phyloP scores from a whole-genome alignment of 257 asterid species.

The Coffea eugenioides region DNA sequence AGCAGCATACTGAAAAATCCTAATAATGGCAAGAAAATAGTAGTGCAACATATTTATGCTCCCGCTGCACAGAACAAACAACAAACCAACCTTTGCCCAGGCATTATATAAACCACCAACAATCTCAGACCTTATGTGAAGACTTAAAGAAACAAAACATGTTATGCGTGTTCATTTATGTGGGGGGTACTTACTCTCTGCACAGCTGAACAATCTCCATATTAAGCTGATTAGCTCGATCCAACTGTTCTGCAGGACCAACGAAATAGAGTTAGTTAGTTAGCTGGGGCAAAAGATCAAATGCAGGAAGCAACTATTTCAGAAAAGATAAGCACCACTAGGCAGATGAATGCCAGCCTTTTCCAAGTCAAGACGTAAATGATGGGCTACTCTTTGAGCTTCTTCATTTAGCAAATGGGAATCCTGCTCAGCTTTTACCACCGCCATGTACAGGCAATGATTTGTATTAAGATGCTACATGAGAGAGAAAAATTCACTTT shows the following conservation, averaged over 20 bases:
- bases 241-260: conserved; percentile 64
- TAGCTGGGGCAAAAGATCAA: conserved; percentile 1
- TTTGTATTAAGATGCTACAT: conserved; percentile 86
- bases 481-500: conserved; percentile 3
- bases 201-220: conserved; percentile 71
- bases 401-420: conserved; percentile 70
- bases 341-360: conserved; percentile 95
- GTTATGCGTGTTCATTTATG: neutral
- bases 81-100: neutral
- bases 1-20: neutral
- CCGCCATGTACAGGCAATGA: conserved; percentile 67
- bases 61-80: neutral
- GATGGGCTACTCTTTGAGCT: conserved; percentile 70
- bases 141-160: neutral
- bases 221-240: conserved; percentile 62
- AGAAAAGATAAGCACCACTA: conserved; percentile 50
- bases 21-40: neutral
- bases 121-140: neutral
- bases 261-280: conserved; percentile 20
- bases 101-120: neutral
- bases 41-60: neutral
- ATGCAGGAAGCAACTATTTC: conserved; percentile 15
- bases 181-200: conserved; percentile 66
- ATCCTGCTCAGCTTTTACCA: conserved; percentile 72
- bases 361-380: conserved; percentile 78